Conservation (phyloP, 169 alveolate genomes). For the Plasmodium falciparum region DNA sequence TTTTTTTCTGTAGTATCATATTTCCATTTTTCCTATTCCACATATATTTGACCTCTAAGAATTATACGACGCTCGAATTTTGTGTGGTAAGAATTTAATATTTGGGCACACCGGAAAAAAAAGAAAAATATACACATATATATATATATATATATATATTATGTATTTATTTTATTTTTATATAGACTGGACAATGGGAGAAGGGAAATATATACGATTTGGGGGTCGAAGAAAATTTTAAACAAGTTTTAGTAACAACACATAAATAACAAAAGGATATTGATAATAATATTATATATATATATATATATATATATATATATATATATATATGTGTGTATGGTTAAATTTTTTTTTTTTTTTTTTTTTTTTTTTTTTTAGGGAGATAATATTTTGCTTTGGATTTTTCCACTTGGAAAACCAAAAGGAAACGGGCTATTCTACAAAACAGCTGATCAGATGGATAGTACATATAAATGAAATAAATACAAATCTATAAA, state of each 20-base stretch:
- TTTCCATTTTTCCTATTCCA: conserved; percentile 63
- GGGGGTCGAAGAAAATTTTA: conserved; percentile 67
- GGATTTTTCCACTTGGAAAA: conserved; percentile 52
- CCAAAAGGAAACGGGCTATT: conserved; percentile 60
- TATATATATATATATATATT: neutral
- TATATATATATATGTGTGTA: no score
- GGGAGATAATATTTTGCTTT: conserved; percentile 47
- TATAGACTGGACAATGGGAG: conserved; percentile 33
- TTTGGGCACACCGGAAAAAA: neutral
- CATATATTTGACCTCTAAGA: conserved; percentile 31
- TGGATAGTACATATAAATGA: no score
- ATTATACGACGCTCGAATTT: conserved; percentile 59
- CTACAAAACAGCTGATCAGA: conserved; percentile 13
- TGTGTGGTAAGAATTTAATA: conserved; percentile 22
- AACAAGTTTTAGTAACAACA: conserved; percentile 41
- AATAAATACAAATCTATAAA: no score
- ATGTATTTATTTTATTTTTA: neutral
- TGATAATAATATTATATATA: neutral
- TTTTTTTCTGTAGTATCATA: conserved; percentile 22
- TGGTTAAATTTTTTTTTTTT: no score
- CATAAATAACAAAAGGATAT: neutral
- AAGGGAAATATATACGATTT: conserved; percentile 48
- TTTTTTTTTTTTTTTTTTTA: neutral
- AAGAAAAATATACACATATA: no score
- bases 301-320: neutral